These are phyloP conservation scores for Barnettozyma wickerhamii DNA, from an alignment of 805 yeast genomes.

Conservation along the genomic window DNA sequence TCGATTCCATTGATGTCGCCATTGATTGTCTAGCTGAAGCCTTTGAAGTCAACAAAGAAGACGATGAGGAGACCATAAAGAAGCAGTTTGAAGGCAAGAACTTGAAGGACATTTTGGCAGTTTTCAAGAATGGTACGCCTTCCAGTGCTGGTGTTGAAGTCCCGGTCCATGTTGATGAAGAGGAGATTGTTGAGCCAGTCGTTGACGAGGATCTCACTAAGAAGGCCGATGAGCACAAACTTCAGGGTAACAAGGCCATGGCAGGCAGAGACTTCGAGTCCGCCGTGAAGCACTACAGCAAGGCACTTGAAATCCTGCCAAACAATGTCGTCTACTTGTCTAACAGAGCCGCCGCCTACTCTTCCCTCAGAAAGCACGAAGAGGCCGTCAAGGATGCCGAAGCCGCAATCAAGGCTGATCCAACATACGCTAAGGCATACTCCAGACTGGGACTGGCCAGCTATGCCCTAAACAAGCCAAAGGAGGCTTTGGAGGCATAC, in stretches of 20 bases:
- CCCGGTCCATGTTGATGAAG: conserved; percentile 42
- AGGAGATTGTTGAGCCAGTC: conserved; percentile 21
- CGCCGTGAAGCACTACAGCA: conserved; percentile 76
- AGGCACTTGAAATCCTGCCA: conserved; percentile 68
- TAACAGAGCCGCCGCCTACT: conserved; percentile 95
- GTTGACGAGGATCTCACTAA: conserved; percentile 50
- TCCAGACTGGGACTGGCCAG: conserved; percentile 92
- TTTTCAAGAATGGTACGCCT: conserved; percentile 17
- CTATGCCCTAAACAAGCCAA: conserved; percentile 90
- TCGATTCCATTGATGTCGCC: conserved; percentile 90
- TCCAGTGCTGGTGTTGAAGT: conserved; percentile 28
- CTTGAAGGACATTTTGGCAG: conserved; percentile 41
- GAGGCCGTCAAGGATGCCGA: conserved; percentile 82
- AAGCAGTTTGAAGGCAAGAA: conserved; percentile 43
- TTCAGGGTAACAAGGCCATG: conserved; percentile 88
- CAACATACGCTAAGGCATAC: conserved; percentile 86
- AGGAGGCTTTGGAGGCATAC: conserved; percentile 88
- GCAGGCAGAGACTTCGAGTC: conserved; percentile 62
- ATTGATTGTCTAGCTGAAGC: conserved; percentile 89
- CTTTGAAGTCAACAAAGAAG: conserved; percentile 59
- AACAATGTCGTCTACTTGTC: conserved; percentile 81
- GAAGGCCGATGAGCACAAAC: conserved; percentile 79
- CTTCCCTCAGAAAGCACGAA: conserved; percentile 69
- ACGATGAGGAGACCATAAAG: conserved; percentile 26
- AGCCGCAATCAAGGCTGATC: conserved; percentile 71